Evolutionary conservation across 208 protist genomes (phyloP), one percentile per base, ranked within the genome.

Genomic region (Leishmania amazonensis): DNA sequence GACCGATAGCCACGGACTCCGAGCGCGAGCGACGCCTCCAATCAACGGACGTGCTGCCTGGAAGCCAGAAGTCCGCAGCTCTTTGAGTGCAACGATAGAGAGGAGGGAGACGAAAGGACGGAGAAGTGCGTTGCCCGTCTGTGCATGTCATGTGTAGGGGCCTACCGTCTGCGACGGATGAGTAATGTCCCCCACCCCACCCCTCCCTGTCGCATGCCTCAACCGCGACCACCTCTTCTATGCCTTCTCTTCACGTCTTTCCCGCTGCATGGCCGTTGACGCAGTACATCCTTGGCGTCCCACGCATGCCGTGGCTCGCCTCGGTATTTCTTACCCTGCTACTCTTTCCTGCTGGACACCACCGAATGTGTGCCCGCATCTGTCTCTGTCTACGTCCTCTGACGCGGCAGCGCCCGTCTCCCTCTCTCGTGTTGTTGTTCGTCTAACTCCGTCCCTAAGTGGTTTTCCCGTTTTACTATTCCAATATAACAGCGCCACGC

Each of bases 21-120:
- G 60, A 78, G 68, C 82, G 78, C 11, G 70, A 81, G 64, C 82
- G 78, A 19, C 77, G 78, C 2, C 78, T 82, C 1, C 74, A 54
- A 0, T n/a, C 67, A 31, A 65, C 78, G 45, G 78, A 76, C 9
- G 53, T 71, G 47, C 73, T 85, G 19, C 74, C 82, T 4, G 24
- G 28, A 2, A 40, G 78, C 8, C 80, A 77, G 70, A 76, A 79
- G 38, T 65, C 75, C 2, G 76, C 57, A n/a, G 45, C 1, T 17
- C 19, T 38, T 15, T 31, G 49, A 21, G 71, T 15, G 17, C 67
- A 11, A 45, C 45, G 19, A 70, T 9, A 35, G 11, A 15, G 3
- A 42, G 31, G 15, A 68, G 15, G 35, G 31, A 21, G n/a, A 40
- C n/a, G n/a, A n/a, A 8, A n/a, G 17, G 19, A 3, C 3, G 35